Percentiles rank a stretch among this genome's conserved stretches.
Conservation (phyloP, 257 asterid species). For the Asclepias syriaca region DNA sequence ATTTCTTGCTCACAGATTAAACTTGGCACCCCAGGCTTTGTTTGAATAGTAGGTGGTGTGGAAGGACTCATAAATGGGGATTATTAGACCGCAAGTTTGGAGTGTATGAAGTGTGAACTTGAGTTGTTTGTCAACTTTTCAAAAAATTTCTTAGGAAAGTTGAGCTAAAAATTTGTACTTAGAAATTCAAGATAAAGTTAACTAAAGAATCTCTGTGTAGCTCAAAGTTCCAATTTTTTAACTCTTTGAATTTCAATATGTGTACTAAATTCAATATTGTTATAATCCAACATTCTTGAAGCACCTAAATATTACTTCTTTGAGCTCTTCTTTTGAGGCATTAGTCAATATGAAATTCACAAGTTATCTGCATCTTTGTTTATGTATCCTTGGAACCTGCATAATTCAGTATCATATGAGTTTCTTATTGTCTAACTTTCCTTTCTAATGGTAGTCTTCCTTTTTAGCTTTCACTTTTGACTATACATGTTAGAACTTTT, state of each 20-base stretch:
- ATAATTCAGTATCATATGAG: not conserved
- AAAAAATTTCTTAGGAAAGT: not conserved
- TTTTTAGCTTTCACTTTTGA: slow-evolving; percentile 3
- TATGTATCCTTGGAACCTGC: not conserved
- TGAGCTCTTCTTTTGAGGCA: not conserved
- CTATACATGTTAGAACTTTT: not conserved
- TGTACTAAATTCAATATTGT: no score
- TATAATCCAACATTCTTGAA: not conserved
- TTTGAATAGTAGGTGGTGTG: not conserved
- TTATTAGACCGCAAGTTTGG: not conserved
- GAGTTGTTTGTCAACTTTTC: not conserved
- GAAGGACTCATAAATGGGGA: not conserved
- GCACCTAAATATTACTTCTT: not conserved
- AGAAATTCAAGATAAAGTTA: not conserved
- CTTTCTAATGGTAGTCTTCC: not conserved
- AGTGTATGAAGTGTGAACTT: not conserved
- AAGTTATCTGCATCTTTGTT: not conserved
- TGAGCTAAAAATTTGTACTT: not conserved
- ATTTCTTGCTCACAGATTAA: not conserved
- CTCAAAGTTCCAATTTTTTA: not conserved
- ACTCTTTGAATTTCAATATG: not conserved
- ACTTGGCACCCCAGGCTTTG: not conserved
- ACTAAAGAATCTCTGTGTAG: not conserved
- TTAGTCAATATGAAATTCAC: not conserved
- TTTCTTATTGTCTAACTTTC: not conserved